Percentiles rank a stretch among this genome's conserved stretches.
Evolutionary conservation across 2,329 filamentous ascomycete genomes (phyloP).

Genomic region (Chaetomiaceae sp.): DNA sequence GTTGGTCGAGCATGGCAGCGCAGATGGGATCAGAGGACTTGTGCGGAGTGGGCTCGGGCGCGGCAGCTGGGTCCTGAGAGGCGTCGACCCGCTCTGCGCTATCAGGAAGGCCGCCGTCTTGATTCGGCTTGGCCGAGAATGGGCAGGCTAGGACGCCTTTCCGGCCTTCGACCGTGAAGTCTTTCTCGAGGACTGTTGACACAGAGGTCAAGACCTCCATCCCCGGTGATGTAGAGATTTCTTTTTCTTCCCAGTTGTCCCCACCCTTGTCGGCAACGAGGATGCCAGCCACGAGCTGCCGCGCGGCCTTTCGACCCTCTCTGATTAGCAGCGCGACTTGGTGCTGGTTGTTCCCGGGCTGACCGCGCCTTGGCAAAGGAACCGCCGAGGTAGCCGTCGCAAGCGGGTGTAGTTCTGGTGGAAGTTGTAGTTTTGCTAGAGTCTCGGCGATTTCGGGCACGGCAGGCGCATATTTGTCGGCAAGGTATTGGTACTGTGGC

Average conservation of each 20-base stretch:
- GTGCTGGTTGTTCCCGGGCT: constrained; percentile 44
- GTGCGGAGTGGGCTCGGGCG: constrained; percentile 42
- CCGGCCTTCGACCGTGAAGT: constrained; percentile 83
- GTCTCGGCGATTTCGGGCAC: constrained; percentile 63
- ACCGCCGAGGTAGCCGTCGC: constrained; percentile 48
- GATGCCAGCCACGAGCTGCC: constrained; percentile 43
- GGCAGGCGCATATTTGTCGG: constrained; percentile 63
- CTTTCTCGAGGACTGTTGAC: constrained; percentile 70
- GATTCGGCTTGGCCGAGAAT: constrained; percentile 52
- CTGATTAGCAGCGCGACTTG: constrained; percentile 60
- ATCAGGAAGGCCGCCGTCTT: constrained; percentile 20
- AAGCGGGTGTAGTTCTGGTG: constrained; percentile 43
- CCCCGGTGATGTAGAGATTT: constrained; percentile 38
- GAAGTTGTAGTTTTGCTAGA: constrained; percentile 61
- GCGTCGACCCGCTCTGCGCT: constrained; percentile 17
- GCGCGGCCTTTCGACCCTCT: constrained; percentile 57
- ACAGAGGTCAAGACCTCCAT: constrained; percentile 47
- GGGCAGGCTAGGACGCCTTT: constrained; percentile 77
- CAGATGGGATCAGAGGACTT: constrained; percentile 57
- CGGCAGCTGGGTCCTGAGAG: constrained; percentile 22
- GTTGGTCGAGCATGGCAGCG: constrained; percentile 59
- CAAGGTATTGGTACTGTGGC: constrained; percentile 59
- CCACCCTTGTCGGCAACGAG: constrained; percentile 48
- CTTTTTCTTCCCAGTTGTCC: constrained; percentile 46
- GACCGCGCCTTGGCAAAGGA: constrained; percentile 48